Evolutionary conservation across 768 basidiomycete genomes (phyloP), one percentile per base, ranked within the genome.

Genomic region (Roridomyces roridus): DNA sequence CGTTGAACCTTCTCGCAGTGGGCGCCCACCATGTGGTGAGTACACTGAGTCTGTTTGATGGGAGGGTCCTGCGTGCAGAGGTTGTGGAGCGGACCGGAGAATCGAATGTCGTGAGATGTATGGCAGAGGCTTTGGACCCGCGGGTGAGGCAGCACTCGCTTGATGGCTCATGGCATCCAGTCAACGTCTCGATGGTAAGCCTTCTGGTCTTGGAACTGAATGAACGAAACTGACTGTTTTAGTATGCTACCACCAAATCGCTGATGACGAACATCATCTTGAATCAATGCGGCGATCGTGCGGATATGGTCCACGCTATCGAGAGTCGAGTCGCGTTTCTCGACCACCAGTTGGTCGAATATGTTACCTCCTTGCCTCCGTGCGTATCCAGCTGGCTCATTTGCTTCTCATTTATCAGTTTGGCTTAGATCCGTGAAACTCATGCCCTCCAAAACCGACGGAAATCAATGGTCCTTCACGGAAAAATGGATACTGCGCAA

Each of bases 401-500:
- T 11, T 3, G 20, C 34, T 18, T 18, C 25, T 41, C 10, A 17
- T 44, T 35, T 23, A 44, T n/a, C n/a, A n/a, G 21, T 24, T 23
- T 18, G 8, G 21, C 18, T 10, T 24, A 44, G 43, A 11, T 44
- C 39, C 7, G 8, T 57, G 23, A 57, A 51, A 17, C 15, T 48
- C 47, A 56, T 18, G 20, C 40, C 50, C 11, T 18, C 24, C 40
- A 12, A 12, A 26, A 17, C 21, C 14, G 14, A 28, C 21, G 23
- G n/a, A 23, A 14, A 36, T 7, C 45, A 49, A 26, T 28, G 59
- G 59, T 21, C 24, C 9, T 34, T 60, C 14, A 34, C 28, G 41
- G 59, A 60, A 23, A 60, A 60, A 42, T 60, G 59, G 59, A 51
- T 60, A 17, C 36, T 60, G 20, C 55, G 59, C 11, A 17, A 60